Conservation (phyloP, 768 basidiomycete species). For the Mycena rosella region DNA sequence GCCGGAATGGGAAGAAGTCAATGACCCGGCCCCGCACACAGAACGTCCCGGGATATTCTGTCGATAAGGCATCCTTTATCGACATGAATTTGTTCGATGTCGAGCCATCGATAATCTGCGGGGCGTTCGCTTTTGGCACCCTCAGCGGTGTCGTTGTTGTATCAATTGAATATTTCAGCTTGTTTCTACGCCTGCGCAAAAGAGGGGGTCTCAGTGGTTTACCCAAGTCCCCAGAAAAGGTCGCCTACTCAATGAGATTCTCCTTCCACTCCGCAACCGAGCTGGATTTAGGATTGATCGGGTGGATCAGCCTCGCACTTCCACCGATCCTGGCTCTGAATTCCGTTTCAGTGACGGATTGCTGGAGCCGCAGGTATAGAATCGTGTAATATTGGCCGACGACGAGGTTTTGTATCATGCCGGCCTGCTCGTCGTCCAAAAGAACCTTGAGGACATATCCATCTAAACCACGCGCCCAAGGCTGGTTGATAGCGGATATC, state of each 20-base stretch:
- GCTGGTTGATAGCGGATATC: conserved; percentile 49
- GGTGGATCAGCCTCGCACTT: conserved; percentile 56
- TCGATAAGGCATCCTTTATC: conserved; percentile 48
- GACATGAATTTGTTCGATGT: background rate
- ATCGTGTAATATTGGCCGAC: conserved; percentile 62
- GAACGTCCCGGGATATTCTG: conserved; percentile 53
- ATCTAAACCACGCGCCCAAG: conserved; percentile 61
- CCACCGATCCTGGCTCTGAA: conserved; percentile 64
- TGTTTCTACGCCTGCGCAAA: conserved; percentile 44
- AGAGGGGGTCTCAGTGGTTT: background rate
- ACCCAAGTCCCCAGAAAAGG: background rate
- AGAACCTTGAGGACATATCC: conserved; percentile 65
- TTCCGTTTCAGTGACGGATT: conserved; percentile 37
- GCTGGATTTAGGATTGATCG: conserved; percentile 52
- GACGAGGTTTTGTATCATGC: conserved; percentile 51
- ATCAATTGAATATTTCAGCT: conserved; percentile 40
- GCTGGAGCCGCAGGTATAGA: conserved; percentile 63
- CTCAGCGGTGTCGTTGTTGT: background rate
- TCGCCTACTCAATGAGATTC: conserved; percentile 56
- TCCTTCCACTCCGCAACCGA: conserved; percentile 53
- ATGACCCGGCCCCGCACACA: conserved; percentile 62
- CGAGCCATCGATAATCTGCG: background rate
- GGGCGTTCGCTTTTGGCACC: background rate
- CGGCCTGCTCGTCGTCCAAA: conserved; percentile 62
- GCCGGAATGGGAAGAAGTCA: conserved; percentile 67